Percentiles rank a stretch among this genome's conserved stretches.
Conservation (phyloP, 345 rosid genomes). For the Camelina laxa region DNA sequence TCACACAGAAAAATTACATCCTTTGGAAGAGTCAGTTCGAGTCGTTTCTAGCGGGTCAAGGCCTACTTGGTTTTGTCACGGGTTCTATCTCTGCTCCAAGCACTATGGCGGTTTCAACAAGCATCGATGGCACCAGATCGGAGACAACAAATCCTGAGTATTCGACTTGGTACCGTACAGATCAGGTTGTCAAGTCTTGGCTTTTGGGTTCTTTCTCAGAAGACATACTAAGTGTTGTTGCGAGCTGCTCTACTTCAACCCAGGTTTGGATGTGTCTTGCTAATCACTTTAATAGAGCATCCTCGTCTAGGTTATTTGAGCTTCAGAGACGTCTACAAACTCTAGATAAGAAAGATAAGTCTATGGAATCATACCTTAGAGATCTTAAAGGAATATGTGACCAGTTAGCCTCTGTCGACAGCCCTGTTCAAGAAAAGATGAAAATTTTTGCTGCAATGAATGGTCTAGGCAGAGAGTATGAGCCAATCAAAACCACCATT, state of each 20-base stretch:
- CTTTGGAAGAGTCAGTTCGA: neutral
- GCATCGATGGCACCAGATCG: neutral
- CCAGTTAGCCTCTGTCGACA: too few relatives aligned
- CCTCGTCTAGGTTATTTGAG: neutral
- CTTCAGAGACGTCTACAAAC: neutral
- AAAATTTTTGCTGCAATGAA: too few relatives aligned
- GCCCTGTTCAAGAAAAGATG: too few relatives aligned
- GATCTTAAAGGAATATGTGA: too few relatives aligned
- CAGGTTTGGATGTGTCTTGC: neutral
- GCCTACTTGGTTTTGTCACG: neutral
- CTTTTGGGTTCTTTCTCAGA: neutral
- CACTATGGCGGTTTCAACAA: neutral
- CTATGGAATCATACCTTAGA: too few relatives aligned
- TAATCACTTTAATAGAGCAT: neutral
- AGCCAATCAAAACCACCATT: too few relatives aligned
- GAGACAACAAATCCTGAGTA: neutral
- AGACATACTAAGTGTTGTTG: neutral
- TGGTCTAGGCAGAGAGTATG: too few relatives aligned
- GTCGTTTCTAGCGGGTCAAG: neutral
- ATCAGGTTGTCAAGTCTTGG: neutral
- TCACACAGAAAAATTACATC: neutral
- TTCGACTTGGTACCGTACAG: neutral
- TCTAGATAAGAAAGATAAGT: too few relatives aligned
- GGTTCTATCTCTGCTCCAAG: neutral
- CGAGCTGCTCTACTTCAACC: neutral